These are phyloP conservation scores for Nectriaceae sp. DNA, from an alignment of 2,329 filamentous ascomycete species.

Conservation along the genomic window DNA sequence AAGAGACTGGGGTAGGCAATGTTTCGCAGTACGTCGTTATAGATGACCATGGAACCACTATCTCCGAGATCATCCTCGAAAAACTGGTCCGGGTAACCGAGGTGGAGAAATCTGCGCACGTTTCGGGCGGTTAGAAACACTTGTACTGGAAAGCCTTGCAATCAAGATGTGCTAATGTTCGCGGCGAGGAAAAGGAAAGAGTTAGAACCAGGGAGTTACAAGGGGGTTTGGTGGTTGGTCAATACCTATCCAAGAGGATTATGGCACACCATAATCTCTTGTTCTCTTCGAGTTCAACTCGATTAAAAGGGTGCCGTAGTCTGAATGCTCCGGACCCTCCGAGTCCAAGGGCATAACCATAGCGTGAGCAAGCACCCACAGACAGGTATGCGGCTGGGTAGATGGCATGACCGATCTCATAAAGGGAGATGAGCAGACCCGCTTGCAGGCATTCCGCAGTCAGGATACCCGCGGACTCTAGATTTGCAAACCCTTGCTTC, in stretches of 20 bases:
- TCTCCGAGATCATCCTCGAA: no score
- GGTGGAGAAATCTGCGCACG: not conserved
- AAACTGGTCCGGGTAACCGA: not conserved
- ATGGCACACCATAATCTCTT: conserved; percentile 16
- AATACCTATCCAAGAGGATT: conserved; percentile 14
- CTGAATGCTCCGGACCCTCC: conserved; percentile 3
- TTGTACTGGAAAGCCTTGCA: not conserved
- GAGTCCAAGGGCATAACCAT: not conserved
- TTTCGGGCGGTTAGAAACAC: not conserved
- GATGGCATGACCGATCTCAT: conserved; percentile 12
- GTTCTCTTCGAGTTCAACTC: conserved; percentile 14
- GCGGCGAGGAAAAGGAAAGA: not conserved
- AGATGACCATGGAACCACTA: no score
- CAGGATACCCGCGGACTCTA: no score
- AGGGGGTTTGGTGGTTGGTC: not conserved
- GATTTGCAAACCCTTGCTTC: no score
- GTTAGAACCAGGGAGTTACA: no score
- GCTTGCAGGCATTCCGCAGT: no score
- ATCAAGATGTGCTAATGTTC: not conserved
- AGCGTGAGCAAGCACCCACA: conserved; percentile 10
- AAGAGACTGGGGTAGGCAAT: no score
- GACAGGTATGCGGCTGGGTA: conserved; percentile 13
- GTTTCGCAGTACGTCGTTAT: no score
- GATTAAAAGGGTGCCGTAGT: conserved; percentile 7
- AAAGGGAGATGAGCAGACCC: conserved; percentile 8